These are phyloP conservation scores for Bacidia rubella DNA, from an alignment of 495 filamentous ascomycete species.

Conservation along the genomic window DNA sequence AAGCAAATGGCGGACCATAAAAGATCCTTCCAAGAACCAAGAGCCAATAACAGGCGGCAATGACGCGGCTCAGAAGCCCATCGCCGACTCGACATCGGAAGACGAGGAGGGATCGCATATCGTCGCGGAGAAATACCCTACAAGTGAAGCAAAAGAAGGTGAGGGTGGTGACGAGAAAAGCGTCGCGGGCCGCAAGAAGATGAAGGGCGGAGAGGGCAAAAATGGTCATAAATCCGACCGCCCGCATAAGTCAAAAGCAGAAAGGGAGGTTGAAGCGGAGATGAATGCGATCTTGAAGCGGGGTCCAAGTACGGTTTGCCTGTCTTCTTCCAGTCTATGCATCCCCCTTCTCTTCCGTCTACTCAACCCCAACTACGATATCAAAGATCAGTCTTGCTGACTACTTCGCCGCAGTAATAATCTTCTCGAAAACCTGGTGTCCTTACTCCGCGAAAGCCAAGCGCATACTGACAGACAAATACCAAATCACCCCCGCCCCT, in stretches of 20 bases:
- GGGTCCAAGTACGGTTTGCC: slow-evolving; percentile 68
- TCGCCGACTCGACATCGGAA: slow-evolving; percentile 29
- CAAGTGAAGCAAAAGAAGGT: slow-evolving; percentile 2
- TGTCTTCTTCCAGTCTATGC: no score
- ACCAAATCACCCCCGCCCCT: slow-evolving; percentile 67
- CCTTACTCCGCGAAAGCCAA: slow-evolving; percentile 75
- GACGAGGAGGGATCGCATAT: slow-evolving; percentile 39
- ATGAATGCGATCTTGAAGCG: slow-evolving; percentile 66
- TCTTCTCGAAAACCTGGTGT: slow-evolving; percentile 93
- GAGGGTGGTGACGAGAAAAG: slow-evolving; percentile 32
- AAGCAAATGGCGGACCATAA: slow-evolving; percentile 24
- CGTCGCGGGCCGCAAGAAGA: slow-evolving; percentile 56
- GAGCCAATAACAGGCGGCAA: slow-evolving; percentile 35
- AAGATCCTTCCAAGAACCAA: slow-evolving; percentile 24
- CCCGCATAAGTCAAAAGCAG: slow-evolving; percentile 38
- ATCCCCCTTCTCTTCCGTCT: no score
- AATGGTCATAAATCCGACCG: slow-evolving; percentile 13
- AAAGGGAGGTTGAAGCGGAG: slow-evolving; percentile 47
- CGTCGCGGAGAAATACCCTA: slow-evolving; percentile 18
- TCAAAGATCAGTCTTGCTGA: no score
- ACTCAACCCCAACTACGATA: no score
- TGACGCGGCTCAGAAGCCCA: slow-evolving; percentile 13
- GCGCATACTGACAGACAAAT: slow-evolving; percentile 62
- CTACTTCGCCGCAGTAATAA: slow-evolving; percentile 50
- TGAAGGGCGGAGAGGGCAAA: slow-evolving; percentile 23